Conservation (phyloP, 495 filamentous ascomycete genomes). For the Delitschia confertaspora region DNA sequence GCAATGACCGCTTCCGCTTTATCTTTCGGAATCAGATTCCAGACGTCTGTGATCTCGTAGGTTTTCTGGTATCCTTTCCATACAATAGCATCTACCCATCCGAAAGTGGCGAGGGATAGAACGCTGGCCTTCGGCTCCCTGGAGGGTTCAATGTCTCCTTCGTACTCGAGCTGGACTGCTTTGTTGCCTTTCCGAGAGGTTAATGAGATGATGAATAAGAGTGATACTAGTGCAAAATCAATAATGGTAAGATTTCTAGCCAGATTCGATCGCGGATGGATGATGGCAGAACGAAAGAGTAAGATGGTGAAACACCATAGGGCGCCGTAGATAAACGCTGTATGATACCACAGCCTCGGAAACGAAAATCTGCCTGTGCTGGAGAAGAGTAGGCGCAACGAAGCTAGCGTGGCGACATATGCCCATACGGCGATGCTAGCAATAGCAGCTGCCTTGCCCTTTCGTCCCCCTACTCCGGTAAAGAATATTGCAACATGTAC, state of each 20-base stretch:
- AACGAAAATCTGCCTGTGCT: slow-evolving; percentile 53
- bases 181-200: slow-evolving; percentile 89
- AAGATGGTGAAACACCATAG: slow-evolving; percentile 71
- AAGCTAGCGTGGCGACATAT: slow-evolving; percentile 70
- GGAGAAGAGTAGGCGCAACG: slow-evolving; percentile 62
- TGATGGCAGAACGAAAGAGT: slow-evolving; percentile 74
- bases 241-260: slow-evolving; percentile 53
- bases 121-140: slow-evolving; percentile 78
- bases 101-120: slow-evolving; percentile 77
- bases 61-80: slow-evolving; percentile 85
- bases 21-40: slow-evolving; percentile 83
- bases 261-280: slow-evolving; percentile 61
- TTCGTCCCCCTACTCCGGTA: slow-evolving; percentile 45
- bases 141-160: slow-evolving; percentile 77
- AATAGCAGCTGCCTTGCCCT: slow-evolving; percentile 52
- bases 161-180: slow-evolving; percentile 73
- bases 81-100: slow-evolving; percentile 84
- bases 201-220: slow-evolving; percentile 65
- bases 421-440: slow-evolving; percentile 63
- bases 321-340: slow-evolving; percentile 70
- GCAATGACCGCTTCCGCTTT: slow-evolving; percentile 71
- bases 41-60: slow-evolving; percentile 72
- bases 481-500: slow-evolving; percentile 55
- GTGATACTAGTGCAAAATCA: slow-evolving; percentile 63
- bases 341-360: slow-evolving; percentile 85